Evolutionary conservation across 371 early-diverging fungal genomes (phyloP).

Genomic region (Saksenaea vasiformis): DNA sequence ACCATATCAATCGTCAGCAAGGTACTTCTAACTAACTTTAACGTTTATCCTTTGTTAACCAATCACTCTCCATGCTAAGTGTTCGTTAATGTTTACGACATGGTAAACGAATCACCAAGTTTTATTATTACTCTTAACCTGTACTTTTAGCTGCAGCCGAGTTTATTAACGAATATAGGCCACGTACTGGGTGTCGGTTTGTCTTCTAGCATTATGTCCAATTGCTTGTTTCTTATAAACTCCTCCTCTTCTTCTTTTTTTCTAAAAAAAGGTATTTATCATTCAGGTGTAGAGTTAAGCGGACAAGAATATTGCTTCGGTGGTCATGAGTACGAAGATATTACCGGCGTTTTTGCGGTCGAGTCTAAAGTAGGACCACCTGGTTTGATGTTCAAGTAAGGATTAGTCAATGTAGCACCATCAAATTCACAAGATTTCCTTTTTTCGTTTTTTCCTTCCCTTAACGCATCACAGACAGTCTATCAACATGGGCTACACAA

Average conservation of each 20-base stretch:
- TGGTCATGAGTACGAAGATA: slow-evolving; percentile 60
- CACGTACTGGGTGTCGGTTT: slow-evolving; percentile 62
- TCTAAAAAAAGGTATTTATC: slow-evolving; percentile 55
- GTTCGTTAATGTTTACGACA: slow-evolving; percentile 62
- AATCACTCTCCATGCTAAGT: slow-evolving; percentile 27
- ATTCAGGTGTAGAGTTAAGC: slow-evolving; percentile 65
- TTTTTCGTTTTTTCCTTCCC: neutral
- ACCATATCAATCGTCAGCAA: slow-evolving; percentile 5
- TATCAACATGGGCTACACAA: slow-evolving; percentile 50
- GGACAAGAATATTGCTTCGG: slow-evolving; percentile 69
- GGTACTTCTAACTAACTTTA: neutral
- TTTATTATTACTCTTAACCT: neutral
- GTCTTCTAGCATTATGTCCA: slow-evolving; percentile 4
- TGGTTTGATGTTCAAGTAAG: slow-evolving; percentile 62
- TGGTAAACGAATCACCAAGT: slow-evolving; percentile 42
- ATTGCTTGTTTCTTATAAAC: neutral
- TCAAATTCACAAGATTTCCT: neutral
- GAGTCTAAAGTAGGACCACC: slow-evolving; percentile 61
- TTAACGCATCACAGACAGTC: slow-evolving; percentile 36
- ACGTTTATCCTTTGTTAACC: neutral
- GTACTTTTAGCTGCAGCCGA: slow-evolving; percentile 52
- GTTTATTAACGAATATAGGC: slow-evolving; percentile 55
- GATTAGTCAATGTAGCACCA: neutral
- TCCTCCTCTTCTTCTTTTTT: neutral
- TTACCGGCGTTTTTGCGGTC: slow-evolving; percentile 66